A percentile compares a stretch with the other conserved stretches of the same genome.
Conservation (phyloP, 257 asterid genomes). For the Salvia rosmarinus region DNA sequence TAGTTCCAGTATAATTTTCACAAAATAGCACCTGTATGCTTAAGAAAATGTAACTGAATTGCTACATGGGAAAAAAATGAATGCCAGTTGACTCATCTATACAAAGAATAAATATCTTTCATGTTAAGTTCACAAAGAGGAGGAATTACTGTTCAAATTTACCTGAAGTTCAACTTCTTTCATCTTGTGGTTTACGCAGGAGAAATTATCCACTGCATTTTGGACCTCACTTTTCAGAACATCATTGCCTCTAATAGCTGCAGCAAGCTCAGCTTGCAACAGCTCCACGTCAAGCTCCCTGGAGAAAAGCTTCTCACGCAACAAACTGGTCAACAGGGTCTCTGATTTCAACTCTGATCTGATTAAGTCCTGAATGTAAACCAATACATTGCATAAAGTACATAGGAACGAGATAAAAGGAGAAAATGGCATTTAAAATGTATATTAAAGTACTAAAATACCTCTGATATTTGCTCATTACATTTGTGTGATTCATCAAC, state of each 20-base stretch:
- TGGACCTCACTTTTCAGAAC: constrained; percentile 84
- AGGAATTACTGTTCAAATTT: constrained; percentile 27
- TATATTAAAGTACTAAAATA: constrained; percentile 34
- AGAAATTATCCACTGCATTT: constrained; percentile 72
- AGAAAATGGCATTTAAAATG: background rate
- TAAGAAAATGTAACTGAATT: background rate
- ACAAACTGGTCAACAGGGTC: constrained; percentile 71
- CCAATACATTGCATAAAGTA: constrained; percentile 22
- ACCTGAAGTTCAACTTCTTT: constrained; percentile 93
- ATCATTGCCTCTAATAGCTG: constrained; percentile 78
- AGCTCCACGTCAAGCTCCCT: constrained; percentile 82
- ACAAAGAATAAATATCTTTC: background rate
- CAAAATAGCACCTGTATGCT: background rate
- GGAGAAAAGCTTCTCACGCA: constrained; percentile 86
- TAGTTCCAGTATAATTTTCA: background rate
- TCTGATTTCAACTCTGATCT: constrained; percentile 82
- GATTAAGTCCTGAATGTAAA: constrained; percentile 53
- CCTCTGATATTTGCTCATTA: constrained; percentile 59
- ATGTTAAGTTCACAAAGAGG: background rate
- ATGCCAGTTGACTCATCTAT: background rate
- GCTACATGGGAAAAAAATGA: background rate
- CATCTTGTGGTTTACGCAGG: constrained; percentile 77
- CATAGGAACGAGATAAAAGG: background rate
- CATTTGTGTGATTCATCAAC: constrained; percentile 36
- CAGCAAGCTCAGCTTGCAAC: constrained; percentile 92